phyloP scores from a whole-genome alignment of 345 rosid genomes.

The Citrus australasica region DNA sequence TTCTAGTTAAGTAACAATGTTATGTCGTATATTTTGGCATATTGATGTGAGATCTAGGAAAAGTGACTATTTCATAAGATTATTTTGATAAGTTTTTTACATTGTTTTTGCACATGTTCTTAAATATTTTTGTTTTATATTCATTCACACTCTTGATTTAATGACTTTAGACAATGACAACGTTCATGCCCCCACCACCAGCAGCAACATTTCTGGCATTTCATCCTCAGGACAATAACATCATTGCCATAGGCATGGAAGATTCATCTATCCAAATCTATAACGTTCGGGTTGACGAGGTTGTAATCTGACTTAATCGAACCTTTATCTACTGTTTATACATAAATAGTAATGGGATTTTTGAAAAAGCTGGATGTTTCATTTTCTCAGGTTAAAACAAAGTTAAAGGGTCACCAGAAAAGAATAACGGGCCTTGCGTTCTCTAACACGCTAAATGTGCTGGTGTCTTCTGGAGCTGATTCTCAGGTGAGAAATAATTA shows the following conservation, averaged over 20 bases:
- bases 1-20: background rate
- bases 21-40: background rate
- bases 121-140: background rate
- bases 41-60: background rate
- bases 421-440: constrained; percentile 90
- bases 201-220: constrained; percentile 83
- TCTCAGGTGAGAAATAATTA: constrained; percentile 50
- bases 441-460: constrained; percentile 62
- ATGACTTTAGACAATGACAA: constrained; percentile 61
- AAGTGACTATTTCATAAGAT: background rate
- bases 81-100: background rate
- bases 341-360: background rate
- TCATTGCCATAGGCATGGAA: constrained; percentile 87
- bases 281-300: constrained; percentile 65
- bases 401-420: constrained; percentile 78
- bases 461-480: constrained; percentile 90
- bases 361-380: background rate
- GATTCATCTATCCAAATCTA: constrained; percentile 74
- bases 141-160: background rate
- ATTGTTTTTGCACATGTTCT: background rate
- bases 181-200: constrained; percentile 81
- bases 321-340: constrained; percentile 8
- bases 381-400: constrained; percentile 55
- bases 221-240: constrained; percentile 66
- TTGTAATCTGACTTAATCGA: constrained; percentile 19